Conservation (phyloP, 176 grass and related monocot species). For the Oryza nivara region DNA sequence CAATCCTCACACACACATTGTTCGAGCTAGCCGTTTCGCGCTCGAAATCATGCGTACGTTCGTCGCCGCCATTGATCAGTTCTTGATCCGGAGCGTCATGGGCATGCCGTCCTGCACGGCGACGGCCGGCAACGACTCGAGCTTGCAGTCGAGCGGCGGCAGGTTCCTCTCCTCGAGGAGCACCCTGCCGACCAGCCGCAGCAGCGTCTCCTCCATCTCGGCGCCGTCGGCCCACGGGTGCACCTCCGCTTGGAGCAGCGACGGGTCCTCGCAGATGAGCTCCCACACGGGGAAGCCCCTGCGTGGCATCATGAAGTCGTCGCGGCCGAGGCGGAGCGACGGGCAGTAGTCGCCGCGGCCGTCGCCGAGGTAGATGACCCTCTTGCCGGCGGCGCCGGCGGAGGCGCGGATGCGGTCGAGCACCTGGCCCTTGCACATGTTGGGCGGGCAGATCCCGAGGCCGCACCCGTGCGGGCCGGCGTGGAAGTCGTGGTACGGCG, state of each 20-base stretch:
- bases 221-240: constrained; percentile 73
- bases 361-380: constrained; percentile 79
- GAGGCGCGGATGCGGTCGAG: constrained; percentile 58
- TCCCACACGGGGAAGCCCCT: constrained; percentile 77
- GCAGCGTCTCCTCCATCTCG: constrained; percentile 60
- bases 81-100: constrained; percentile 69
- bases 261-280: constrained; percentile 55
- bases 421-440: constrained; percentile 91
- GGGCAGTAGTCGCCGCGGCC: constrained; percentile 90
- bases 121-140: constrained; percentile 43
- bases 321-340: constrained; percentile 50
- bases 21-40: constrained; percentile 1
- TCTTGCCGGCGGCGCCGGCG: constrained; percentile 28
- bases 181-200: constrained; percentile 53
- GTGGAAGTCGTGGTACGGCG: constrained; percentile 63
- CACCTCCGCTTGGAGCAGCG: constrained; percentile 65
- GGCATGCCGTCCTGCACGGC: constrained; percentile 48
- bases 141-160: constrained; percentile 61
- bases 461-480: constrained; percentile 62
- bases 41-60: not conserved
- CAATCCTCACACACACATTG: not conserved
- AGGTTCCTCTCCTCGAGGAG: constrained; percentile 25
- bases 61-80: constrained; percentile 33
- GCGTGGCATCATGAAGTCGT: constrained; percentile 83
- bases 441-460: constrained; percentile 72